Evolutionary conservation across 1,284 basidiomycete species (phyloP), one percentile per base, ranked within the genome.

Genomic region (Boletellus deceptivus): DNA sequence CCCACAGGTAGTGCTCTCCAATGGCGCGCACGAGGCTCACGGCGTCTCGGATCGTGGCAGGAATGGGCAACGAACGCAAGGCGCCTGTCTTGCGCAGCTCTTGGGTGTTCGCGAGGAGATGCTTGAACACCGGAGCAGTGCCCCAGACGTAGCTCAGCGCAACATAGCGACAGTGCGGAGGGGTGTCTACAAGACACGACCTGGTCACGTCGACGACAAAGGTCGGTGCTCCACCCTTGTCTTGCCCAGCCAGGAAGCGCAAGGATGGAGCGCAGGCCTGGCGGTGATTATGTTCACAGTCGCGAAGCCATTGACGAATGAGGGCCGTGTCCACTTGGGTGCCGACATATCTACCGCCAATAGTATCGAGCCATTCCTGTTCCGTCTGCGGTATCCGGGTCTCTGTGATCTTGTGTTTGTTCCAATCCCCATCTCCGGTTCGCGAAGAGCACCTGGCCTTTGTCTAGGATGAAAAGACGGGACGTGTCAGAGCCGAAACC

Each of bases 121-220:
- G 58, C 4, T 9, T 50, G 46, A 60, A 49, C n/a, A 62, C 51
- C 4, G 53, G 16, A 22, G 41, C 33, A 13, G 22, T 49, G 3
- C 56, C 56, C 60, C 61, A 61, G 24, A 65, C 56, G 18, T 60
- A 55, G 46, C 62, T 58, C 6, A 65, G 40, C 17, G 52, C n/a
- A 18, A 62, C 47, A 33, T 58, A 62, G 10, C 59, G 61, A 37
- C 50, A 62, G 14, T 9, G 42, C 2, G 55, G 17, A 2, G 58
- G 55, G 3, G 56, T 49, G 1, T 49, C 34, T 35, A 57, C 59
- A 6, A 60, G 38, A 39, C 59, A 60, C 2, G 44, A 60, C 16
- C 49, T 17, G n/a, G 35, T 34, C 18, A 58, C 60, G 4, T 60
- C 58, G 6, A 62, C 10, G 7, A 62, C 47, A 10, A 59, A 51